A percentile compares a stretch with the other conserved stretches of the same genome.
Conservation (phyloP, 768 basidiomycete species). For the Leucogyrophana mollusca region DNA sequence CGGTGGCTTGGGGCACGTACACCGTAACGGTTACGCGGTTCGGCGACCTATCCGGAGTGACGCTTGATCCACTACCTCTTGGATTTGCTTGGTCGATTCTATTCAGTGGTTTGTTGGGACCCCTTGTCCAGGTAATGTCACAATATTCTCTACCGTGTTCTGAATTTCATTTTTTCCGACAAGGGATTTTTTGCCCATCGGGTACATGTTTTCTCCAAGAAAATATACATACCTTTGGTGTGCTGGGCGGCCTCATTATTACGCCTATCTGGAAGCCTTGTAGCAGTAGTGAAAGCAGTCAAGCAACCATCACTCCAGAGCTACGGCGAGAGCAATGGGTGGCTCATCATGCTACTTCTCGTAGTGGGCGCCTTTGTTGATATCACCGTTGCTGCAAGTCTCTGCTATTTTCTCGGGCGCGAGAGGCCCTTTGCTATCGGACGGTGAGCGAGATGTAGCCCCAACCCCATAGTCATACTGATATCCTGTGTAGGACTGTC, state of each 20-base stretch:
- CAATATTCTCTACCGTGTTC: too few species aligned
- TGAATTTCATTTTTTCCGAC: not conserved
- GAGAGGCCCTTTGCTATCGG: not conserved
- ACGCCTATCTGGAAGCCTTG: constrained; percentile 15
- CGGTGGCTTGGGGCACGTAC: constrained; percentile 19
- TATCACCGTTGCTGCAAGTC: constrained; percentile 11
- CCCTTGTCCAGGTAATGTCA: constrained; percentile 12
- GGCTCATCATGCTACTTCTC: constrained; percentile 19
- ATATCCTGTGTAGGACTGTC: not conserved
- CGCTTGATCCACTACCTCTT: constrained; percentile 13
- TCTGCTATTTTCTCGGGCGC: constrained; percentile 17
- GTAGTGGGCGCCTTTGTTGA: constrained; percentile 17
- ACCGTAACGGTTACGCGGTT: constrained; percentile 21
- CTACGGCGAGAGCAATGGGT: constrained; percentile 3
- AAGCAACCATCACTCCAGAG: constrained; percentile 7
- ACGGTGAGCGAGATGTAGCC: too few species aligned
- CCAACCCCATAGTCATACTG: not conserved
- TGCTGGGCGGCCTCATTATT: constrained; percentile 12
- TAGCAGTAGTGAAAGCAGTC: constrained; percentile 6
- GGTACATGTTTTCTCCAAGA: constrained; percentile 16
- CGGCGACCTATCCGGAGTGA: constrained; percentile 13
- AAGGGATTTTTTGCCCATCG: constrained; percentile 23
- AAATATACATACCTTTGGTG: constrained; percentile 8
- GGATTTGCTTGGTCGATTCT: constrained; percentile 18
- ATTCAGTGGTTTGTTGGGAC: constrained; percentile 25